A percentile compares a stretch with the other conserved stretches of the same genome.
Conservation (phyloP, 208 protist species). For the Sergeia podlipaevii region DNA sequence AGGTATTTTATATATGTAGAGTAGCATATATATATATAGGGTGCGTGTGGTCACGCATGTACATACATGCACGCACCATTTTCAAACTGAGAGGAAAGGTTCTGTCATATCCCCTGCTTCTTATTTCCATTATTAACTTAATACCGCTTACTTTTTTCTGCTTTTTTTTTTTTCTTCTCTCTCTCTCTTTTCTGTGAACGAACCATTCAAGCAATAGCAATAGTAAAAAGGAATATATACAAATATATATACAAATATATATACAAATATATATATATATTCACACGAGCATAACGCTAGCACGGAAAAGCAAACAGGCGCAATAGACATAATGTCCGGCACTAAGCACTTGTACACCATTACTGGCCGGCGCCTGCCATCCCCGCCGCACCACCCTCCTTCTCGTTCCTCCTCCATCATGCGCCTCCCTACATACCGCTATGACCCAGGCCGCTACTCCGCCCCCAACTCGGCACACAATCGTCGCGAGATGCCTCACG, state of each 20-base stretch:
- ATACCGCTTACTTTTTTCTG: conserved; percentile 1
- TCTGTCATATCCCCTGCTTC: no score
- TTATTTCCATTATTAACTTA: no score
- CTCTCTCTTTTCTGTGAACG: background rate
- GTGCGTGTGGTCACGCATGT: no score
- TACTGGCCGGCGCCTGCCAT: conserved; percentile 48
- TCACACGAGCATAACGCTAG: background rate
- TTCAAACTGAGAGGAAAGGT: no score
- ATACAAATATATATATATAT: background rate
- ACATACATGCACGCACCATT: no score
- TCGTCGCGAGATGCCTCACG: background rate
- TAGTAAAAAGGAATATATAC: no score
- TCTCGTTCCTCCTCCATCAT: conserved; percentile 38
- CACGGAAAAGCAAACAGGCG: conserved; percentile 14
- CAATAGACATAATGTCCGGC: conserved; percentile 32
- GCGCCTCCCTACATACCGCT: conserved; percentile 52
- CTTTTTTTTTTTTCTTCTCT: conserved; percentile 5
- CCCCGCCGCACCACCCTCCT: conserved; percentile 47
- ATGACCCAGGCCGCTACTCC: conserved; percentile 16
- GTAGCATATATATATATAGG: no score
- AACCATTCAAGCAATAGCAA: no score
- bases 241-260: no score
- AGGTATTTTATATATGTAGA: no score
- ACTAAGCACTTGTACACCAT: conserved; percentile 34
- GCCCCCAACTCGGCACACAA: background rate